Base-by-base conservation (phyloP, 768 basidiomycete genomes). In the Leucogyrophana mollusca region DNA sequence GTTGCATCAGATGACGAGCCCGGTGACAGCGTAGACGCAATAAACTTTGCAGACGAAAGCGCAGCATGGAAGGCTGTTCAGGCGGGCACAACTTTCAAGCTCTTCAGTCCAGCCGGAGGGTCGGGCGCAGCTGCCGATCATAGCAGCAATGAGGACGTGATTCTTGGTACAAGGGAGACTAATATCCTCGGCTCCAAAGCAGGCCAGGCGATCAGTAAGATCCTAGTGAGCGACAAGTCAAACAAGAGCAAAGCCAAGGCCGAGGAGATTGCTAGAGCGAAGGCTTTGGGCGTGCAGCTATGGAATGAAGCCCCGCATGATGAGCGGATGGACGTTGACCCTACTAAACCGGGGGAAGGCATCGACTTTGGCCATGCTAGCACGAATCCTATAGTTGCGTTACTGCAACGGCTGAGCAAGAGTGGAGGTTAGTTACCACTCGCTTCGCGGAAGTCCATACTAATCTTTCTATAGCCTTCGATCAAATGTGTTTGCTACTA, bases 181-280 rank as follows among this genome's bases (percentile, higher is more conserved):
- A 46, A 55, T 33, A 56, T 66, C 38, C 42, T 66, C 46, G 65
- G 67, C 13, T 13, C 43, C 3, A 51, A 67, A 27, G 61, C 64
- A 3, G 73, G 72, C 11, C 66, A 73, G 50, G 73, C 66, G 9
- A 71, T 82, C 35, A 62, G 58, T 14, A 68, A 66, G 42, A 73
- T 83, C 32, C 58, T 83, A 32, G 58, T 66, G 42, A 56, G 62
- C 13, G 74, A 82, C 47, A 69, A 64, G 39, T 60, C 46, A 6
- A 61, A 61, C 10, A 55, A 59, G 47, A 50, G 53, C 32, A 66
- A 60, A 40, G 47, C 32, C 34, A 64, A 46, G 47, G 69, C 61
- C 9, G 50, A 62, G 40, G 50, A 53, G 33, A 53, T 44, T 0
- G 55, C 60, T 36, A 49, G 56, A 44, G 55, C 45, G 32, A 46